A percentile compares a stretch with the other conserved stretches of the same genome.
phyloP scores from a whole-genome alignment of 1,139 yeast species.

The Taphrina flavorubra region DNA sequence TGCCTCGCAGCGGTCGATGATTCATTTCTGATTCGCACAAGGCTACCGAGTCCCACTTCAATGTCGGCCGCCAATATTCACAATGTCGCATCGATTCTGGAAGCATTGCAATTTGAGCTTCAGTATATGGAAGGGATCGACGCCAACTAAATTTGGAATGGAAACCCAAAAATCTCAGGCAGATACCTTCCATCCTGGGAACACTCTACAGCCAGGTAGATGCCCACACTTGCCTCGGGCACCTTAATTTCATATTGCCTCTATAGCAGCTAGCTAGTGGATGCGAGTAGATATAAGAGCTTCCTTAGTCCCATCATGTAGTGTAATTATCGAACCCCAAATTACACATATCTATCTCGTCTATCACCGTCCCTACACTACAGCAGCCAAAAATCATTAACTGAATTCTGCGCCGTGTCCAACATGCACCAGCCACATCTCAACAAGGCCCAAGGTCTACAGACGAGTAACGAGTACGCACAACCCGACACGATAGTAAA shows the following conservation, averaged over 20 bases:
- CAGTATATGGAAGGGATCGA: constrained; percentile 3
- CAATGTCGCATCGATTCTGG: no score
- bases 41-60: no score
- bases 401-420: not conserved
- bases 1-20: no score
- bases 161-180: not conserved
- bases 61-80: no score
- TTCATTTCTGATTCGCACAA: no score
- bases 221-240: not conserved
- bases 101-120: no score
- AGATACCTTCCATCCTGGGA: constrained; percentile 2
- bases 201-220: not conserved
- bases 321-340: not conserved
- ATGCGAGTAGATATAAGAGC: not conserved
- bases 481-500: not conserved
- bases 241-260: not conserved
- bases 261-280: no score
- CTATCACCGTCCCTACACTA: not conserved
- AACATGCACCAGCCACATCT: constrained; percentile 1
- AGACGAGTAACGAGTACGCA: not conserved
- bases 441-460: not conserved
- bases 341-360: not conserved
- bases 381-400: no score
- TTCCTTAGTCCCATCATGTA: not conserved
- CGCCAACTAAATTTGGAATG: constrained; percentile 3